These are phyloP conservation scores for Colletotrichum cereale DNA, from an alignment of 2,329 filamentous ascomycete species.

Conservation along the genomic window DNA sequence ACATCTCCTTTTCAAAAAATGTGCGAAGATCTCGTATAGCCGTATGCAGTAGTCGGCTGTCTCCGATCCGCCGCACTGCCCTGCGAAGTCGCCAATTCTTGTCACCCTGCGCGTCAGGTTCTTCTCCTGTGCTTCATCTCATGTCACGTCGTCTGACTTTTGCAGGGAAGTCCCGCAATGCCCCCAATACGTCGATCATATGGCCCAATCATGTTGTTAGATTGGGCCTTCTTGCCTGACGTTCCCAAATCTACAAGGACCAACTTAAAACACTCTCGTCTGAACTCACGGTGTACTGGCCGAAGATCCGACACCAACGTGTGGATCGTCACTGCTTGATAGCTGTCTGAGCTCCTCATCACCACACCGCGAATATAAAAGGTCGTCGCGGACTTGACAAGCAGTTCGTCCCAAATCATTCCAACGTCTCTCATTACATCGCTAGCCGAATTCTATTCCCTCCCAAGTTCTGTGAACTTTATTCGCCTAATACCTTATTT, in stretches of 20 bases:
- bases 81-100: conserved; percentile 2
- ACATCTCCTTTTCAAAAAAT: neutral
- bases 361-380: conserved; percentile 14
- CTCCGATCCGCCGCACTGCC: neutral
- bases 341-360: conserved; percentile 1
- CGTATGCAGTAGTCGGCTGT: neutral
- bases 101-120: conserved; percentile 18
- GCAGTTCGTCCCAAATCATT: conserved; percentile 12
- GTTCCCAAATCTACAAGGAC: conserved; percentile 17
- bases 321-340: conserved; percentile 10
- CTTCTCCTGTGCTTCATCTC: conserved; percentile 29
- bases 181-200: neutral
- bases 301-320: conserved; percentile 6
- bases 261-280: conserved; percentile 35
- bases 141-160: conserved; percentile 29
- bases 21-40: no score
- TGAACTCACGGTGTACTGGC: conserved; percentile 19
- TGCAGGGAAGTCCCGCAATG: conserved; percentile 14
- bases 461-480: conserved; percentile 28
- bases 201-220: conserved; percentile 27
- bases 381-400: neutral
- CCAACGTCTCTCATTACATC: conserved; percentile 17
- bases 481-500: neutral
- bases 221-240: neutral
- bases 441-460: conserved; percentile 23